These are phyloP conservation scores for Ilex asprella DNA, from an alignment of 257 asterid genomes.

Conservation along the genomic window DNA sequence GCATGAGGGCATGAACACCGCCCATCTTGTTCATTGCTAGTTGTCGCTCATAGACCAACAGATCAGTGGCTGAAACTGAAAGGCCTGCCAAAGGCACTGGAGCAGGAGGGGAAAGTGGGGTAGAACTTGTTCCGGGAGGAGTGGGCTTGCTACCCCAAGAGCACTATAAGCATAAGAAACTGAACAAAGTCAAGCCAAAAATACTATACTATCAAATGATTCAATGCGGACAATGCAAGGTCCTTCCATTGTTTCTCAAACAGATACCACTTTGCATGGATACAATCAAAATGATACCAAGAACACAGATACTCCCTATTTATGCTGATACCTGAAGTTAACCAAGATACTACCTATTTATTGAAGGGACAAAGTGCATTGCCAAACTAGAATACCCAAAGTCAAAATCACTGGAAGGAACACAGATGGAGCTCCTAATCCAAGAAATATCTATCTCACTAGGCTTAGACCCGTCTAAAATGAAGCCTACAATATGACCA, in stretches of 20 bases:
- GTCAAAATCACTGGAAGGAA: background rate
- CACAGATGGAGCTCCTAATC: background rate
- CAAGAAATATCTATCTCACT: background rate
- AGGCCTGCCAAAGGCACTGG: constrained; percentile 48
- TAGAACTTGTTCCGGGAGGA: too few relatives aligned
- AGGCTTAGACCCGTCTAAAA: background rate
- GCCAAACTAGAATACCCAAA: too few relatives aligned
- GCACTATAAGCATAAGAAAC: constrained; percentile 12
- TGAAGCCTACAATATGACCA: background rate
- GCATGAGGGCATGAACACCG: constrained; percentile 51
- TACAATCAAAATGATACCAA: too few relatives aligned
- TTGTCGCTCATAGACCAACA: constrained; percentile 71
- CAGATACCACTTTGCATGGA: too few relatives aligned
- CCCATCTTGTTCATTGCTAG: constrained; percentile 77
- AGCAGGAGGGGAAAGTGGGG: constrained; percentile 51
- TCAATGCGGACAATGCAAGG: too few relatives aligned
- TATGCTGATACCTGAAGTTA: too few relatives aligned
- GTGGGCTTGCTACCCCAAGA: background rate
- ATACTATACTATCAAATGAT: background rate
- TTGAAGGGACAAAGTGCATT: too few relatives aligned
- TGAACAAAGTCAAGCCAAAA: background rate
- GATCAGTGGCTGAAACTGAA: constrained; percentile 56
- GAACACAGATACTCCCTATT: constrained; percentile 3
- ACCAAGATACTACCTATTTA: too few relatives aligned
- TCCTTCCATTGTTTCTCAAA: too few relatives aligned